A percentile compares a stretch with the other conserved stretches of the same genome.
phyloP scores from a whole-genome alignment of 2,329 filamentous ascomycete genomes.

The Lasiodiplodia hormozganensis region DNA sequence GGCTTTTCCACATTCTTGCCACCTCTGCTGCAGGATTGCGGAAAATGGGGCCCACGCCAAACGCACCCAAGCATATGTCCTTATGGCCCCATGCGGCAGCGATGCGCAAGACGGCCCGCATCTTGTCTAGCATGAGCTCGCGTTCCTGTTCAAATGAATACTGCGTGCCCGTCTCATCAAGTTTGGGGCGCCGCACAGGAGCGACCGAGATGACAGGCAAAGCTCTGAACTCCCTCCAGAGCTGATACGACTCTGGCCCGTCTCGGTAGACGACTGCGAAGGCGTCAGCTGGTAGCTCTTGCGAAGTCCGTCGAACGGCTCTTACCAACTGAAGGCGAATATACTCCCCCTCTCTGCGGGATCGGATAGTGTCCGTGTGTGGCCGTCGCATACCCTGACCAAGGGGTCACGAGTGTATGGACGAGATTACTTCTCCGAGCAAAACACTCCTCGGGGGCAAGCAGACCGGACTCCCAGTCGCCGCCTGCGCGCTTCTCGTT shows the following conservation, averaged over 20 bases:
- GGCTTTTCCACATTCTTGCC: constrained; percentile 52
- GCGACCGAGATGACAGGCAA: constrained; percentile 77
- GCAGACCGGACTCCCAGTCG: constrained; percentile 75
- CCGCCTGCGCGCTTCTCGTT: constrained; percentile 79
- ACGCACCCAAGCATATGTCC: constrained; percentile 52
- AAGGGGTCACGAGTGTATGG: constrained; percentile 69
- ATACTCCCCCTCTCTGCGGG: constrained; percentile 71
- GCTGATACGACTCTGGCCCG: constrained; percentile 67
- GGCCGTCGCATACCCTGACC: constrained; percentile 44
- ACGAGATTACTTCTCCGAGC: constrained; percentile 77
- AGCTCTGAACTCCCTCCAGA: constrained; percentile 55
- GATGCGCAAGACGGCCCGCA: constrained; percentile 73
- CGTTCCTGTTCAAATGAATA: constrained; percentile 77
- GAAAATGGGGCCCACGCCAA: constrained; percentile 54
- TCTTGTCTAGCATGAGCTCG: constrained; percentile 75
- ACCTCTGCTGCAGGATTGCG: constrained; percentile 53
- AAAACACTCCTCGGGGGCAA: constrained; percentile 74
- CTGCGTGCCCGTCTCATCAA: constrained; percentile 69
- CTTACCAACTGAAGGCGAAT: constrained; percentile 71
- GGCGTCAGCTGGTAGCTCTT: not conserved
- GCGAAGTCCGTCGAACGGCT: not conserved
- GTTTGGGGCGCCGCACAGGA: constrained; percentile 75
- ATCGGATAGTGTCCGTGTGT: constrained; percentile 70
- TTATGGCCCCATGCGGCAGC: constrained; percentile 57
- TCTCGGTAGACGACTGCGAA: constrained; percentile 70